Base-by-base conservation (phyloP, 1,284 basidiomycete genomes). In the Jaminaea rosea region DNA sequence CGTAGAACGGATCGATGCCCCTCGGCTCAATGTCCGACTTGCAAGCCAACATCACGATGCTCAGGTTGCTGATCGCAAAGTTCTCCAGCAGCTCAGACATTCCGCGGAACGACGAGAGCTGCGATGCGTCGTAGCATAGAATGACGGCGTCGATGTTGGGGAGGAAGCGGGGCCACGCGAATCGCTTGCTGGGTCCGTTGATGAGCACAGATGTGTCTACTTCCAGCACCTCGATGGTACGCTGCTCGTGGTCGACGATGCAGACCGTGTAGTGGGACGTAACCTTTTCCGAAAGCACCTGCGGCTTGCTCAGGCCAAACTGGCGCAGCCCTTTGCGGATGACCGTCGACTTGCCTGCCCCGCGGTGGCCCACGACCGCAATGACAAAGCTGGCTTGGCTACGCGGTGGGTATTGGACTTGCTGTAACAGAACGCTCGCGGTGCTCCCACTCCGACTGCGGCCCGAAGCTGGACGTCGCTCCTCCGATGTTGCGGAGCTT, bases 41-140 rank as follows among this genome's bases (percentile, higher is more conserved):
- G 63, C 67, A 69, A 1, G 67, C 67, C 0, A 69, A 62, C 65
- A 69, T 68, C 24, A 69, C 65, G 23, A 62, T 69, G 56, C 63
- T 62, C 17, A 69, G 52, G 32, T 59, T 52, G 37, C 55, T 54
- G 1, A 60, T 53, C 11, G 61, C 56, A 44, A 69, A 69, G 44
- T 66, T 64, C 27, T 69, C 65, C 42, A 69, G 63, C 31, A 69
- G 53, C 31, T 66, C 65, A 13, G 65, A 64, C 65, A 69, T 68
- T 53, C 67, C 66, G 8, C 63, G 60, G 49, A 67, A 68, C 15
- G 63, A 65, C 19, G 58, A 48, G 26, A 68, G 57, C 48, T 65
- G 54, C 24, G 66, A 53, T 10, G 67, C 67, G 26, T 69, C 65
- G 48, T 69, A 69, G 58, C 67, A 69, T 13, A 69, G 62, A 34